Conservation (phyloP, 2,329 filamentous ascomycete species). For the Cercospora zeae-maydis region DNA sequence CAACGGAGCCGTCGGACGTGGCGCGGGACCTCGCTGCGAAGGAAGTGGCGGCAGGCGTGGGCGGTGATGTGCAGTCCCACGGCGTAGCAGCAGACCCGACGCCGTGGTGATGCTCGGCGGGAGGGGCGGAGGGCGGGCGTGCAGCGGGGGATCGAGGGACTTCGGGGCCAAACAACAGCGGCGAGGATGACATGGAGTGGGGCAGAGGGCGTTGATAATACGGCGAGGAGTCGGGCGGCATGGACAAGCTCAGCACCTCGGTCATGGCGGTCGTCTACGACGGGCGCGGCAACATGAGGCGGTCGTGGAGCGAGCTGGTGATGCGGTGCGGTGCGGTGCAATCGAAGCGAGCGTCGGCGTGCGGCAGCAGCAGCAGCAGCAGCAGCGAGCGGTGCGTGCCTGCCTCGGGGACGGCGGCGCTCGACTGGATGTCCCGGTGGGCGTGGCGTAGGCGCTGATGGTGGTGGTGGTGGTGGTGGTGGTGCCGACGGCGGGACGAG, state of each 20-base stretch:
- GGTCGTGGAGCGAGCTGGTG: not conserved
- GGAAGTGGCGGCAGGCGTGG: constrained; percentile 31
- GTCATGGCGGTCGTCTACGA: constrained; percentile 37
- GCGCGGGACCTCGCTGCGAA: constrained; percentile 47
- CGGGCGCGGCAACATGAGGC: constrained; percentile 15
- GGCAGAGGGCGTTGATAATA: constrained; percentile 44
- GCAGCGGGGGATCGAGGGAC: constrained; percentile 30
- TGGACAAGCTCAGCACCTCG: constrained; percentile 42
- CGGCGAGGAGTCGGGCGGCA: constrained; percentile 42
- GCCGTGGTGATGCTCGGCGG: constrained; percentile 35
- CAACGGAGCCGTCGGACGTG: constrained; percentile 44
- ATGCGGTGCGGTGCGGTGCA: not conserved
- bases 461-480: too few relatives aligned
- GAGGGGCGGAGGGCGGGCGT: constrained; percentile 35
- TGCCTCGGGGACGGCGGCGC: not conserved
- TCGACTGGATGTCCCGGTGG: not conserved
- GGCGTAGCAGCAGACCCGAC: constrained; percentile 33
- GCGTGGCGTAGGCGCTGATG: not conserved
- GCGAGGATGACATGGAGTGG: constrained; percentile 43
- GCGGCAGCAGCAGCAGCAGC: too few relatives aligned
- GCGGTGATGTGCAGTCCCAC: constrained; percentile 25
- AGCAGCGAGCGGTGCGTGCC: not conserved
- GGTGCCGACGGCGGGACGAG: not conserved
- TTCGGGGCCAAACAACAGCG: constrained; percentile 40
- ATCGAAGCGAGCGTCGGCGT: too few relatives aligned